A percentile compares a stretch with the other conserved stretches of the same genome.
Evolutionary conservation across 129 eudicot genomes (phyloP).

Genomic region (Smallanthus sonchifolius): DNA sequence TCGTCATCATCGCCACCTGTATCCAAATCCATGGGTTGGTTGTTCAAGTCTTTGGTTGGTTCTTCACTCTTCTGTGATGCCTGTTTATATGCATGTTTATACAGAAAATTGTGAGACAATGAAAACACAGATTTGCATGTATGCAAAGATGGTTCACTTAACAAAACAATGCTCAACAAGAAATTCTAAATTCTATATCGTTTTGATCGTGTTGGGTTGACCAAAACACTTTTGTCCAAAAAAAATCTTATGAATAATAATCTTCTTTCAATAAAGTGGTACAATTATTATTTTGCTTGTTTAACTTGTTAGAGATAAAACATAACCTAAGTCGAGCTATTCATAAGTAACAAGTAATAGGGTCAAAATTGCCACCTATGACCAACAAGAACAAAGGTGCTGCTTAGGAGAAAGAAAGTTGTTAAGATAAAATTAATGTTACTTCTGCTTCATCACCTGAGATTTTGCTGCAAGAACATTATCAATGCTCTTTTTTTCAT

Average conservation of each 20-base stretch:
- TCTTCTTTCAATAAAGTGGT: neutral
- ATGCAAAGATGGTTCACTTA: neutral
- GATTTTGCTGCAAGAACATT: slow-evolving; percentile 17
- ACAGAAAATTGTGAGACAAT: neutral
- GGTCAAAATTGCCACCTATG: neutral
- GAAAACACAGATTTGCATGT: neutral
- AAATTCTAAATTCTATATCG: neutral
- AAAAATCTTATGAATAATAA: neutral
- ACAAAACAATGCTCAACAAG: neutral
- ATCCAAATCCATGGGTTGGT: slow-evolving; percentile 32
- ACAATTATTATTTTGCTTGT: too few relatives aligned
- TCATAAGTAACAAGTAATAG: neutral
- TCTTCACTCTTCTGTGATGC: slow-evolving; percentile 22
- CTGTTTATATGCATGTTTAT: slow-evolving; percentile 19
- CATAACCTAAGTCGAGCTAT: neutral
- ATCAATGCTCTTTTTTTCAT: slow-evolving; percentile 18
- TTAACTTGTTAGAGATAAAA: neutral
- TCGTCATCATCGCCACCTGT: slow-evolving; percentile 11
- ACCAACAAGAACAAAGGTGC: neutral
- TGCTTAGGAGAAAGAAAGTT: neutral
- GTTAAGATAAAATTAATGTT: neutral
- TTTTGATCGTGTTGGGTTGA: neutral
- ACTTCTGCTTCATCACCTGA: slow-evolving; percentile 34
- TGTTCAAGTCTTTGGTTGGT: slow-evolving; percentile 26
- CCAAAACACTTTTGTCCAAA: neutral